Evolutionary conservation across 148 eudicot species (phyloP).

Genomic region (Fagopyrum esculentum): DNA sequence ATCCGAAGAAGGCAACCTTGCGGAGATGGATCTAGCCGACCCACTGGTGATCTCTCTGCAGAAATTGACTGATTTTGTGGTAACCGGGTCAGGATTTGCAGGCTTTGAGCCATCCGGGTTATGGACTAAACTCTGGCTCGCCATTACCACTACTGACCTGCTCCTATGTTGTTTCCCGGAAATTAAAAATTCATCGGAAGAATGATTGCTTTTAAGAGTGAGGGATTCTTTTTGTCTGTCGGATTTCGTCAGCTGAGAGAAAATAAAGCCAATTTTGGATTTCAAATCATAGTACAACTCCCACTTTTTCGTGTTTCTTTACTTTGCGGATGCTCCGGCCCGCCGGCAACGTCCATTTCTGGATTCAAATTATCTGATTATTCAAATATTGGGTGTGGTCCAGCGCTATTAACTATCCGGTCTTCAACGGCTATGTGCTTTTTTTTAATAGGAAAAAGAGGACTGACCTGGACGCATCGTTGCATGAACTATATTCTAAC

Average conservation of each 20-base stretch:
- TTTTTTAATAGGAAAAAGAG: too few species aligned
- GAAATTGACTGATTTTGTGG: not conserved
- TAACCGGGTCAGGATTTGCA: not conserved
- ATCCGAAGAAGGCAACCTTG: constrained; percentile 19
- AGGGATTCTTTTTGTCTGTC: constrained; percentile 1
- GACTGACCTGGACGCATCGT: too few species aligned
- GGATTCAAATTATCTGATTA: constrained; percentile 2
- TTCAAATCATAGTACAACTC: not conserved
- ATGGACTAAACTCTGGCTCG: not conserved
- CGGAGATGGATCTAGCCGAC: constrained; percentile 8
- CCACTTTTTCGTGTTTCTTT: not conserved
- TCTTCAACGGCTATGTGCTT: constrained; percentile 10
- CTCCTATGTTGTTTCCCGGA: not conserved
- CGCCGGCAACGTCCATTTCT: not conserved
- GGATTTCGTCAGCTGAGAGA: constrained; percentile 1
- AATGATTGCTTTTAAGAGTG: not conserved
- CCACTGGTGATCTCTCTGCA: constrained; percentile 10
- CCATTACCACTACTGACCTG: not conserved
- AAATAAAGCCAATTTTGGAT: not conserved
- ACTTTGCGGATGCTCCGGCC: too few species aligned
- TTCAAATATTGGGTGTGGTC: constrained; percentile 1
- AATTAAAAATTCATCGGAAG: not conserved
- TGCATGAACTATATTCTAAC: too few species aligned
- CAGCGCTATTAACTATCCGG: constrained; percentile 6
- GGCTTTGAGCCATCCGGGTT: not conserved